Conservation (phyloP, 2,329 filamentous ascomycete species). For the Diaporthe destruens region DNA sequence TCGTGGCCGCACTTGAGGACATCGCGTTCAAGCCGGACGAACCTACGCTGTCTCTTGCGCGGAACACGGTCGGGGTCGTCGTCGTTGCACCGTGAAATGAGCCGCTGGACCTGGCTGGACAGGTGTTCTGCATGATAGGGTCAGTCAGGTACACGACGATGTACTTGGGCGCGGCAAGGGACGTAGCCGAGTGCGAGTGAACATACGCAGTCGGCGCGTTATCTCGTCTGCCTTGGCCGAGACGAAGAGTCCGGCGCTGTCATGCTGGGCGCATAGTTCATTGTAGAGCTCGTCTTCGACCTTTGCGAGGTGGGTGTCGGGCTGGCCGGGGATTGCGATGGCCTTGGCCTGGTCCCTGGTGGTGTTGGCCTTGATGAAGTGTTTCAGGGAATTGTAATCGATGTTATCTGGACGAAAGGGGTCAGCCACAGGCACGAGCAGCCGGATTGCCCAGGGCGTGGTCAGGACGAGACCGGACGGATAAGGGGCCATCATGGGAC, state of each 20-base stretch:
- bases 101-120: slow-evolving; percentile 60
- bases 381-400: slow-evolving; percentile 89
- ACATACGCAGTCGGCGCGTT: slow-evolving; percentile 74
- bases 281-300: slow-evolving; percentile 80
- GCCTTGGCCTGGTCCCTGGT: slow-evolving; percentile 76
- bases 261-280: slow-evolving; percentile 80
- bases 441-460: neutral
- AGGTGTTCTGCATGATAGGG: slow-evolving; percentile 58
- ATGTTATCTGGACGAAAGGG: slow-evolving; percentile 74
- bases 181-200: neutral
- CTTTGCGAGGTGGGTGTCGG: slow-evolving; percentile 66
- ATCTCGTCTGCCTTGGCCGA: slow-evolving; percentile 85
- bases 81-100: slow-evolving; percentile 59
- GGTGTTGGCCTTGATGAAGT: slow-evolving; percentile 85
- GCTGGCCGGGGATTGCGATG: slow-evolving; percentile 80
- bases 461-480: neutral
- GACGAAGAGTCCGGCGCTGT: slow-evolving; percentile 83
- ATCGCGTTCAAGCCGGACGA: slow-evolving; percentile 66
- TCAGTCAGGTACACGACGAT: slow-evolving; percentile 29
- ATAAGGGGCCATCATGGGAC: slow-evolving; percentile 33
- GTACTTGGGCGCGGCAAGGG: slow-evolving; percentile 6
- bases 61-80: slow-evolving; percentile 51
- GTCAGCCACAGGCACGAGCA: slow-evolving; percentile 40
- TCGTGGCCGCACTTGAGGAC: slow-evolving; percentile 75
- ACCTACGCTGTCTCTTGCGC: slow-evolving; percentile 63